A percentile compares a stretch with the other conserved stretches of the same genome.
Evolutionary conservation across 1,284 basidiomycete species (phyloP).

Genomic region (Cerioporus squamosus): DNA sequence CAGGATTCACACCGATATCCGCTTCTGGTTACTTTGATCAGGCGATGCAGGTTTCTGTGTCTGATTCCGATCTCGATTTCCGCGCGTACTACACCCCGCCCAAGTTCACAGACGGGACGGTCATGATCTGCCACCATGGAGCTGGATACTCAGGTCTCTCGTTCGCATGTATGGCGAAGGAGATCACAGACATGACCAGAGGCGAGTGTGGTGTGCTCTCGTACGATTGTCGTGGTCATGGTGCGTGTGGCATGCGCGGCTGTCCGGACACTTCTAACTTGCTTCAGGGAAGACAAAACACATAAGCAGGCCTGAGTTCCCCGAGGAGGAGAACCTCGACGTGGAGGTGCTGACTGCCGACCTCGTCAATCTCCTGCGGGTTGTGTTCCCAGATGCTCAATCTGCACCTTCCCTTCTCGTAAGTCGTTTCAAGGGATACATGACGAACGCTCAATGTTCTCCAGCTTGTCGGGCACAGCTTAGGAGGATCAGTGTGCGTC

Average conservation of each 20-base stretch:
- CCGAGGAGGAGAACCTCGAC: constrained; percentile 68
- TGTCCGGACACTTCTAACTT: not conserved
- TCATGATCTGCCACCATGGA: constrained; percentile 94
- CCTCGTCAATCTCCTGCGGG: constrained; percentile 67
- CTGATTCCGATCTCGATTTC: constrained; percentile 63
- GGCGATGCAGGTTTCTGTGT: constrained; percentile 75
- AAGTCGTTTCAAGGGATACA: constrained; percentile 29
- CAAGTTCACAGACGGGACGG: constrained; percentile 49
- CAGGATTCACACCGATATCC: constrained; percentile 73
- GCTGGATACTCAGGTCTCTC: constrained; percentile 90
- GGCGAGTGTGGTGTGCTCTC: constrained; percentile 86
- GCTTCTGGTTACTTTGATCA: constrained; percentile 76
- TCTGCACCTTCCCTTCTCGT: constrained; percentile 78
- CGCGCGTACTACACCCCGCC: constrained; percentile 80
- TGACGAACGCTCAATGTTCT: not conserved
- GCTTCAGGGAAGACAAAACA: constrained; percentile 32
- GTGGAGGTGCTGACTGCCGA: constrained; percentile 76
- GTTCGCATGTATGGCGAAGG: constrained; percentile 88
- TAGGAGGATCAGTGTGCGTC: constrained; percentile 90
- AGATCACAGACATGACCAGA: constrained; percentile 62
- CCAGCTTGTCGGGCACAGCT: constrained; percentile 87
- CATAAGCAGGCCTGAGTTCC: constrained; percentile 32
- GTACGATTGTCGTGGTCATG: constrained; percentile 89
- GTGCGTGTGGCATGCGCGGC: constrained; percentile 34
- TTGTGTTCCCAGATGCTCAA: constrained; percentile 69